Evolutionary conservation across 208 protist species (phyloP).

Genomic region (Wallacemonas sp.): DNA sequence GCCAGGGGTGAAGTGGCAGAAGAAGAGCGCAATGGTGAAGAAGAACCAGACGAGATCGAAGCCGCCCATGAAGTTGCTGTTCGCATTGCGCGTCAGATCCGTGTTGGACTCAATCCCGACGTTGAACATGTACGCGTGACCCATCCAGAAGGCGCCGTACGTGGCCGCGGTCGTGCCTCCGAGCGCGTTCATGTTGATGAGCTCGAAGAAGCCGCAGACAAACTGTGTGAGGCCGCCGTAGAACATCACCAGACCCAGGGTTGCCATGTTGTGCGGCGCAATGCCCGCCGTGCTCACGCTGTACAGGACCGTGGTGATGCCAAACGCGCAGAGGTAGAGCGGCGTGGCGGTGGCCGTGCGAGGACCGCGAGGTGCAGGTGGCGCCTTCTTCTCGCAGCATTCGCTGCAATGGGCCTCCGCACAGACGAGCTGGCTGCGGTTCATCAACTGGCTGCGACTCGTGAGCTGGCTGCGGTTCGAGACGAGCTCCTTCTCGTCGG

Average conservation of each 20-base stretch:
- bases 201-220: slow-evolving; percentile 60
- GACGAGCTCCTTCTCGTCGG: background rate
- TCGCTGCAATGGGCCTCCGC: background rate
- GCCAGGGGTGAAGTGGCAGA: slow-evolving; percentile 24
- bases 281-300: slow-evolving; percentile 53
- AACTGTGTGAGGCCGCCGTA: slow-evolving; percentile 59
- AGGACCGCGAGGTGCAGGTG: slow-evolving; percentile 21
- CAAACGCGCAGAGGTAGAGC: slow-evolving; percentile 52
- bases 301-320: slow-evolving; percentile 63
- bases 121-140: slow-evolving; percentile 20
- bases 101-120: slow-evolving; percentile 7
- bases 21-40: slow-evolving; percentile 30
- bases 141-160: slow-evolving; percentile 65
- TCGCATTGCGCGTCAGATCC: background rate
- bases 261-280: slow-evolving; percentile 32
- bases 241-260: slow-evolving; percentile 47
- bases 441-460: background rate
- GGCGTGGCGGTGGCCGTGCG: slow-evolving; percentile 36
- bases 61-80: slow-evolving; percentile 25
- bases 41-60: slow-evolving; percentile 36
- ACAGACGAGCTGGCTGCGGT: background rate
- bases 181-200: slow-evolving; percentile 52
- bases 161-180: slow-evolving; percentile 38
- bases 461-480: background rate
- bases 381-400: slow-evolving; percentile 9